These are phyloP conservation scores for Nissolia schottii DNA, from an alignment of 306 rosid genomes.

Conservation along the genomic window DNA sequence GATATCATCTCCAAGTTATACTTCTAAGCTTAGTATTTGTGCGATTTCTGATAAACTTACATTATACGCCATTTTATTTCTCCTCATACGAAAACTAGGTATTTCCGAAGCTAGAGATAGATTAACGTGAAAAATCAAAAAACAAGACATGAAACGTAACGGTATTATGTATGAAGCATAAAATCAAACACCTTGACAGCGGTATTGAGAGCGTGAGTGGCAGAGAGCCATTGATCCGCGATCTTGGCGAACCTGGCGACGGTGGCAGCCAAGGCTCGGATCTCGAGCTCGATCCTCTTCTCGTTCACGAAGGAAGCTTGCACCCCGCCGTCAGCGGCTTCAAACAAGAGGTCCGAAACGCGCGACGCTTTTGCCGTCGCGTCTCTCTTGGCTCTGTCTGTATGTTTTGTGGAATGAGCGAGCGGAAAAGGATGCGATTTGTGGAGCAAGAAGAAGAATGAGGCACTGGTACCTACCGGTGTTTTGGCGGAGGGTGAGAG, in stretches of 20 bases:
- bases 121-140: too few relatives aligned
- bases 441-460: too few relatives aligned
- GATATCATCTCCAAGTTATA: too few relatives aligned
- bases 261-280: constrained; percentile 54
- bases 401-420: too few relatives aligned
- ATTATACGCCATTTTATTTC: too few relatives aligned
- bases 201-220: constrained; percentile 68
- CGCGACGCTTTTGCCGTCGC: constrained; percentile 53
- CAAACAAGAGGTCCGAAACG: constrained; percentile 73
- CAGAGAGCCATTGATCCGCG: constrained; percentile 84
- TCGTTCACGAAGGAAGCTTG: constrained; percentile 66
- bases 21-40: too few relatives aligned
- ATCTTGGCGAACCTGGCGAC: constrained; percentile 65
- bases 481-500: constrained; percentile 45
- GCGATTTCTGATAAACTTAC: too few relatives aligned
- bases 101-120: too few relatives aligned
- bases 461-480: constrained; percentile 46
- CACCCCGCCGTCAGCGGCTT: constrained; percentile 74
- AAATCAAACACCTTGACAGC: constrained; percentile 92
- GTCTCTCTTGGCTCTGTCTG: constrained; percentile 70
- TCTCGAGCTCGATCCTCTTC: constrained; percentile 81
- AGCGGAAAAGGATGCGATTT: neutral
- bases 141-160: too few relatives aligned
- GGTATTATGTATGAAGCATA: too few relatives aligned
- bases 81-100: too few relatives aligned